Percentiles rank a stretch among this genome's conserved stretches.
These are phyloP conservation scores for Aspergillus fumigatus DNA, from an alignment of 2,329 filamentous ascomycete species.

Conservation along the genomic window DNA sequence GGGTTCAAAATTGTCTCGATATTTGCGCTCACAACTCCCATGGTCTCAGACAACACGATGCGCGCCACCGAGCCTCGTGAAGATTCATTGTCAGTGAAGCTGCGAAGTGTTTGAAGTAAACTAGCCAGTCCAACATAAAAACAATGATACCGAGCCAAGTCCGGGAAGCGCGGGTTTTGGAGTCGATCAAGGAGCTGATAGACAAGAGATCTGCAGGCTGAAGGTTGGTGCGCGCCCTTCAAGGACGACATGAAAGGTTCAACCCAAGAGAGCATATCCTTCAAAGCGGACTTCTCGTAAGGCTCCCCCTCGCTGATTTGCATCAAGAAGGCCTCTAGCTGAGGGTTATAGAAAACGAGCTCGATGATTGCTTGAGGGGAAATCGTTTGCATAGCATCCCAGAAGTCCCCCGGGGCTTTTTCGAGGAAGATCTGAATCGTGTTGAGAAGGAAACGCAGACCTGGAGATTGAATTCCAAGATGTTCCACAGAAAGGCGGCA, in stretches of 20 bases:
- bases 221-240: slow-evolving; percentile 67
- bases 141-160: slow-evolving; percentile 43
- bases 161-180: slow-evolving; percentile 38
- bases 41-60: slow-evolving; percentile 45
- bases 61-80: slow-evolving; percentile 43
- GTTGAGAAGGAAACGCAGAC: slow-evolving; percentile 65
- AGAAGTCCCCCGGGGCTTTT: slow-evolving; percentile 75
- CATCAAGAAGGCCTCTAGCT: slow-evolving; percentile 54
- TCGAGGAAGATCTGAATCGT: slow-evolving; percentile 67
- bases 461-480: slow-evolving; percentile 58
- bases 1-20: slow-evolving; percentile 56
- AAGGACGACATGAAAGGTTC: slow-evolving; percentile 73
- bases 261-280: slow-evolving; percentile 70
- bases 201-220: slow-evolving; percentile 74
- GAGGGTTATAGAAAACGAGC: slow-evolving; percentile 70
- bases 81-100: slow-evolving; percentile 45
- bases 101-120: slow-evolving; percentile 43
- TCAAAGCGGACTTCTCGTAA: slow-evolving; percentile 52
- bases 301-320: slow-evolving; percentile 51
- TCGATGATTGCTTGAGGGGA: slow-evolving; percentile 78
- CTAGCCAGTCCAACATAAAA: slow-evolving; percentile 43
- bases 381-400: slow-evolving; percentile 80
- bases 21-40: slow-evolving; percentile 44
- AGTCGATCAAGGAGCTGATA: slow-evolving; percentile 65
- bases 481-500: slow-evolving; percentile 59